Evolutionary conservation across 306 rosid genomes (phyloP), one percentile per base, ranked within the genome.

Genomic region (Heteromeles arbutifolia): DNA sequence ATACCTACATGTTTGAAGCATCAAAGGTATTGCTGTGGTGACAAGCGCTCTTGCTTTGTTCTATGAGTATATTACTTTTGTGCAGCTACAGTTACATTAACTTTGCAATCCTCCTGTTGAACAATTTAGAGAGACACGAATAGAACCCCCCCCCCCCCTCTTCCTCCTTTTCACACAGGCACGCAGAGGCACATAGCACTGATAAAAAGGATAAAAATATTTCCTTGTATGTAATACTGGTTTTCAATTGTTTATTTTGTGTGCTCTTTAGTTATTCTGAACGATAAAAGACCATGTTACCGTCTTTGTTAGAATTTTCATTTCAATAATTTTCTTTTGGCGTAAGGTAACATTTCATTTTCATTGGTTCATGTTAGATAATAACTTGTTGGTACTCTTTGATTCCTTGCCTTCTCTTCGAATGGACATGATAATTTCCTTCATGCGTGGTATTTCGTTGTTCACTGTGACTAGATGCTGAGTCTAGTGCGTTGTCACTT

Each of bases 1-100:
- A 90, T 44, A 82, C 91, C 83, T 92, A 89, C 84, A 89, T 95
- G 99, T 74, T 83, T 52, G 99, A 95, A 86, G 97, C 97, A 72
- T 95, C 97, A 44, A 95, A 90, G 99, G 99, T 95, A 86, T 74
- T 69, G 41, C 26, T 54, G 58, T 45, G 11, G 3, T 53, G 4
- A 8, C 6, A 59, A 0, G 54, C 65, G 70, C 43, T 37, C 32
- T 63, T 80, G 26, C 56, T 31, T 74, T 67, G 8, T 73, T 75
- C n/a, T 71, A 15, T 62, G 28, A 32, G 28, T 25, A 64, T 56
- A 10, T 19, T 62, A 34, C 31, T 34, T 67, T 44, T 53, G n/a
- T 52, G 68, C 17, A 25, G 39, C 25, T 41, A 65, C 34, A 48
- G 22, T 14, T 31, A 21, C 67, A 50, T 26, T 59, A 53, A 53